Conservation (phyloP, 192 early-diverging fungal genomes). For the Coemansia sp. region DNA sequence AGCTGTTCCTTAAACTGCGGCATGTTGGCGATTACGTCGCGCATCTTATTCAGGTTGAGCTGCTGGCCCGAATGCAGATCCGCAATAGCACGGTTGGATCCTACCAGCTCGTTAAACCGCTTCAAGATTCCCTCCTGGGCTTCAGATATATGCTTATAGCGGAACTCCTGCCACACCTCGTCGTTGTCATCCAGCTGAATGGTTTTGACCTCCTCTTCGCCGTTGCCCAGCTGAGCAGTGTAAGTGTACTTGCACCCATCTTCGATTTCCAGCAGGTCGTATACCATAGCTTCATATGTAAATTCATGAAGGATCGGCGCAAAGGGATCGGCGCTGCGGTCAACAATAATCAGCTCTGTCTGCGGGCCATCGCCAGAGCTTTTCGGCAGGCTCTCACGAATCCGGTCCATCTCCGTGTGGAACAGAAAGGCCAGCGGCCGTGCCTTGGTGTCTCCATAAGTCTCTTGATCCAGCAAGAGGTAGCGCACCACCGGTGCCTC, state of each 20-base stretch:
- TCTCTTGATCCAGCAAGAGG: conserved; percentile 74
- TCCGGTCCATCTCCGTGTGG: conserved; percentile 81
- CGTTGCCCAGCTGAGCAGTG: conserved; percentile 38
- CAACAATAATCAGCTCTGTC: conserved; percentile 83
- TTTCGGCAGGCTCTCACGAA: conserved; percentile 65
- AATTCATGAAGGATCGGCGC: conserved; percentile 96
- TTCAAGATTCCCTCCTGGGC: conserved; percentile 48
- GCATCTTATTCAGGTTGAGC: conserved; percentile 41
- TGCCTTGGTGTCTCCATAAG: conserved; percentile 62
- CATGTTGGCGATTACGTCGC: conserved; percentile 47
- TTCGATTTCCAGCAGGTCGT: conserved; percentile 77
- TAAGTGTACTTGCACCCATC: conserved; percentile 49
- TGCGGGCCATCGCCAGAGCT: conserved; percentile 54
- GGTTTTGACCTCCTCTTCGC: conserved; percentile 34
- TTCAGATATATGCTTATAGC: conserved; percentile 57
- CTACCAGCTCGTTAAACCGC: conserved; percentile 47
- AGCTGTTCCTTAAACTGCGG: conserved; percentile 54
- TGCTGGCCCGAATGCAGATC: conserved; percentile 40
- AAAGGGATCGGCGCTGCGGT: conserved; percentile 87
- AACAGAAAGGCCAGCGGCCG: conserved; percentile 77
- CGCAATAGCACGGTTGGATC: conserved; percentile 40
- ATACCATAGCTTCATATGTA: conserved; percentile 98
- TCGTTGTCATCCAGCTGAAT: conserved; percentile 49
- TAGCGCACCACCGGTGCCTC: conserved; percentile 94
- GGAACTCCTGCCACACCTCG: conserved; percentile 55